phyloP scores from a whole-genome alignment of 2,329 filamentous ascomycete genomes.

The Tolypocladium ophioglossoides region DNA sequence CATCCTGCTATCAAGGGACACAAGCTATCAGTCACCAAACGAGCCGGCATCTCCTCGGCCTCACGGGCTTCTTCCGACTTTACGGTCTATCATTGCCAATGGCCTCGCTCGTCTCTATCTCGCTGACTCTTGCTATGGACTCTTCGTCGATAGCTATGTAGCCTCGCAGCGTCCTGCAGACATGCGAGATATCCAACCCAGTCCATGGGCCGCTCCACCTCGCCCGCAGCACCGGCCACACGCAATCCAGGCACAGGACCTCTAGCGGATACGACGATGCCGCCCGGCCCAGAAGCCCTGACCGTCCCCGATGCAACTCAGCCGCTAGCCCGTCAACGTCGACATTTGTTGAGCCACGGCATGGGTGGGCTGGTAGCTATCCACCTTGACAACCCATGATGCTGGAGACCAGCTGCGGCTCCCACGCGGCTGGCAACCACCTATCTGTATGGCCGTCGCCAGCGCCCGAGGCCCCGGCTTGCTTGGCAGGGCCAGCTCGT shows the following conservation, averaged over 20 bases:
- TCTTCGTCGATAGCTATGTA: background rate
- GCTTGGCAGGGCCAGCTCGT: background rate
- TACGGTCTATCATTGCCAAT: background rate
- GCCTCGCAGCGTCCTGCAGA: background rate
- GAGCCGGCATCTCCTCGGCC: background rate
- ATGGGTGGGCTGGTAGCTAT: background rate
- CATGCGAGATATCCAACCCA: background rate
- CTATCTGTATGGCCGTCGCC: background rate
- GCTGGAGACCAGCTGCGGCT: background rate
- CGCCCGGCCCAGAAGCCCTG: background rate
- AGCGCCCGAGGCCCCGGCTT: background rate
- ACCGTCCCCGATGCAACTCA: background rate
- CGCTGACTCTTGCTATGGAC: background rate
- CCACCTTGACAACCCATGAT: background rate
- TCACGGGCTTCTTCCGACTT: background rate
- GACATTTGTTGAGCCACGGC: background rate
- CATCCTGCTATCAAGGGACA: background rate
- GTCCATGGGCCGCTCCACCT: background rate
- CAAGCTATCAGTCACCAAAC: background rate
- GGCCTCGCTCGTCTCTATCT: background rate
- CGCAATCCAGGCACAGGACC: background rate
- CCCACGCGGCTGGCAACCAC: background rate
- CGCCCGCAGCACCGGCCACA: background rate
- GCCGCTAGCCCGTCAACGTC: background rate
- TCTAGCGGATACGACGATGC: background rate